A percentile compares a stretch with the other conserved stretches of the same genome.
phyloP scores from a whole-genome alignment of 176 grass and related monocot species.

The Bolboschoenus planiculmis region DNA sequence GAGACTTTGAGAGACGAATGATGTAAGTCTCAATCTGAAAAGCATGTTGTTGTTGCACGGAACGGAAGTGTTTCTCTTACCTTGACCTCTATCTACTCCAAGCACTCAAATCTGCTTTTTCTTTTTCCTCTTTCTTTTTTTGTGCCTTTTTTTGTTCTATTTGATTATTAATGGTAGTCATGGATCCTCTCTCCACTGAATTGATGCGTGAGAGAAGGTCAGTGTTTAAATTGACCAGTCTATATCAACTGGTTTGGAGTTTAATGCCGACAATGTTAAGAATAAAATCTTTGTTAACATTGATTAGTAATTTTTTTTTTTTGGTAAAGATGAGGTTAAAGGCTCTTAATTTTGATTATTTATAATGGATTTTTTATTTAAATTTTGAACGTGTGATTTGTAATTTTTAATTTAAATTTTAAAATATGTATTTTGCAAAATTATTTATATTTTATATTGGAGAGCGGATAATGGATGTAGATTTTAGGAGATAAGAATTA shows the following conservation, averaged over 20 bases:
- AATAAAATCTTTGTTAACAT: no score
- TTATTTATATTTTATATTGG: no score
- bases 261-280: neutral
- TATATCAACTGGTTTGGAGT: neutral
- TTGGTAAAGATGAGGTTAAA: no score
- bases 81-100: constrained; percentile 21
- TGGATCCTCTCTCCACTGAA: neutral
- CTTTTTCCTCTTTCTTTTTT: neutral
- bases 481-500: no score
- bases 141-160: neutral
- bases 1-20: no score
- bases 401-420: no score
- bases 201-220: neutral
- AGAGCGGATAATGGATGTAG: no score
- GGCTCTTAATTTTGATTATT: no score
- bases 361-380: no score
- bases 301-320: no score
- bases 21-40: neutral
- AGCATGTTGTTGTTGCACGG: neutral
- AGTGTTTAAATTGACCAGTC: neutral
- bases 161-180: neutral
- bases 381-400: no score
- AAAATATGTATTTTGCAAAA: no score
- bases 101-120: neutral
- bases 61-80: constrained; percentile 18